Evolutionary conservation across 106 monocot species (phyloP), one percentile per base, ranked within the genome.

Genomic region (Dendrobium huoshanense): DNA sequence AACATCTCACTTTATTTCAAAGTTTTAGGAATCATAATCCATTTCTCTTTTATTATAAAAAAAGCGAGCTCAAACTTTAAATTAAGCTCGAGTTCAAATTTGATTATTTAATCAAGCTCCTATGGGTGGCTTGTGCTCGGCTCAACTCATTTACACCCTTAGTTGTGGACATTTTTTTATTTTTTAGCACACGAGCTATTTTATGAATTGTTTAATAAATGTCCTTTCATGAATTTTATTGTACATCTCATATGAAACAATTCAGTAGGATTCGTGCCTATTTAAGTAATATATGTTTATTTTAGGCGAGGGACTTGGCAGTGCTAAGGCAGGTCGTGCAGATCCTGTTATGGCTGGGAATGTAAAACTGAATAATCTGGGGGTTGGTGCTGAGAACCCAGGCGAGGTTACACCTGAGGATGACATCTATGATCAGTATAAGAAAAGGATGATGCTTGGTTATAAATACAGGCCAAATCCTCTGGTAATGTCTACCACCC

Each of bases 241-340:
- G 55, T 2, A 55, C 55, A 15, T 55, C 17, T 55, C 55, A 55
- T 18, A 55, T 55, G 55, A 11, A 16, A 11, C 55, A 2, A 37
- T 37, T 37, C 37, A 37, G 37, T 37, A 37, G 15, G 1, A 16
- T 2, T 24, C 37, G 4, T 72, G 40, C 67, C 17, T 72, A 40
- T 72, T 11, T 4, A 68, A 58, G 2, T 73, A 0, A 73, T 73
- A 45, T 45, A 41, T 75, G 43, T 44, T 76, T 48, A 76, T 49
- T 76, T 80, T 84, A 99, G 98, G 98, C 41, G 94, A 95, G 85
- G 98, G 98, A 6, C 98, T 99, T 81, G 98, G 98, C n/a, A 94
- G 92, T 77, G 88, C 79, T 0, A 95, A 83, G 77, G 84, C 89
- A 29, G 98, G 94, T 1, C 89, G 95, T 55, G 87, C 94, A 47